phyloP scores from a whole-genome alignment of 495 filamentous ascomycete genomes.

The Xylaria telfairii region DNA sequence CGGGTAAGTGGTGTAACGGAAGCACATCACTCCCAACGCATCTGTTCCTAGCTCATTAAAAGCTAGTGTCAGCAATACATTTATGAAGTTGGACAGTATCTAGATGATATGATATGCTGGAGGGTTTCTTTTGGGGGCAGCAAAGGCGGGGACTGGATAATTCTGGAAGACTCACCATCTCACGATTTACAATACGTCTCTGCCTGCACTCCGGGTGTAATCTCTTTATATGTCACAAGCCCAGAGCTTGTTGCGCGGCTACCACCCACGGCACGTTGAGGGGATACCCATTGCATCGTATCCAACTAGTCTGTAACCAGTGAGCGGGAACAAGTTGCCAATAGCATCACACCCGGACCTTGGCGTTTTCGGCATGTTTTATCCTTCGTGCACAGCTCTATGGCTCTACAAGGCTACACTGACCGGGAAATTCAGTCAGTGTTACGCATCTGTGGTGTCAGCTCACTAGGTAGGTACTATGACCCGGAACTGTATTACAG shows the following conservation, averaged over 20 bases:
- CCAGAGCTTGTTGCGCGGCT: neutral
- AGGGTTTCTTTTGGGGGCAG: neutral
- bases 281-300: neutral
- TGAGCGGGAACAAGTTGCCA: neutral
- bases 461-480: neutral
- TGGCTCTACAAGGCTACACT: neutral
- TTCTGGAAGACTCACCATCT: too few species aligned
- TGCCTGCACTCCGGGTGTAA: neutral
- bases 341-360: neutral
- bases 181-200: neutral
- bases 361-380: neutral
- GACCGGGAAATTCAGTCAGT: neutral
- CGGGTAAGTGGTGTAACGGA: too few species aligned
- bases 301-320: neutral
- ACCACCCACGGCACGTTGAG: neutral
- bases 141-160: too few species aligned
- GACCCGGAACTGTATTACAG: too few species aligned
- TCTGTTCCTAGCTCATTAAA: too few species aligned
- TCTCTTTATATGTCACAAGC: neutral
- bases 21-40: neutral
- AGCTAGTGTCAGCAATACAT: too few species aligned
- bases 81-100: too few species aligned
- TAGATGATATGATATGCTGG: too few species aligned
- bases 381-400: too few species aligned
- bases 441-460: neutral